These are phyloP conservation scores for Sarocladium strictum DNA, from an alignment of 2,329 filamentous ascomycete species.

Conservation along the genomic window DNA sequence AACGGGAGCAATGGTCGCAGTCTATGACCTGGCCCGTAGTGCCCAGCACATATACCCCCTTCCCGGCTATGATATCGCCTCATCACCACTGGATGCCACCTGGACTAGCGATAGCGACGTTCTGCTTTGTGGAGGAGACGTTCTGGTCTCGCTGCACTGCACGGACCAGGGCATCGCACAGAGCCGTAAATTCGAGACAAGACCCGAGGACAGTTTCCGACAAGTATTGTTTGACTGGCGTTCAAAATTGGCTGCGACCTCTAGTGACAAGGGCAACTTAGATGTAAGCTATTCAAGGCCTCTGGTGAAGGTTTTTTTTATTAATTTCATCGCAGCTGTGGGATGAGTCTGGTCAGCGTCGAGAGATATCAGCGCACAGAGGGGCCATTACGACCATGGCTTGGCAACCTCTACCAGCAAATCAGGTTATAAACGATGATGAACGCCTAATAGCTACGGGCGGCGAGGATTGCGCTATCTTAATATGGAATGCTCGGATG, in stretches of 20 bases:
- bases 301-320: not conserved
- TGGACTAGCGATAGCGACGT: constrained; percentile 57
- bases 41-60: constrained; percentile 43
- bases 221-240: constrained; percentile 51
- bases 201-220: constrained; percentile 46
- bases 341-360: constrained; percentile 47
- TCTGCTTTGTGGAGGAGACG: constrained; percentile 50
- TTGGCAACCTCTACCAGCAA: constrained; percentile 49
- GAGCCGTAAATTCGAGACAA: constrained; percentile 44
- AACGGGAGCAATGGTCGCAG: constrained; percentile 47
- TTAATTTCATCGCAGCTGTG: constrained; percentile 37
- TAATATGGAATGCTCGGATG: constrained; percentile 55
- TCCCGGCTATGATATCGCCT: constrained; percentile 41
- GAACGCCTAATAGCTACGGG: constrained; percentile 56
- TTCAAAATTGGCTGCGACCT: constrained; percentile 50
- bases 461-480: constrained; percentile 56
- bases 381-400: constrained; percentile 51
- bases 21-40: constrained; percentile 40
- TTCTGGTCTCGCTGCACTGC: constrained; percentile 43
- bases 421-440: constrained; percentile 32
- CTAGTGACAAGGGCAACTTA: constrained; percentile 52
- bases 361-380: constrained; percentile 53
- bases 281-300: constrained; percentile 46
- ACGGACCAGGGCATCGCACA: constrained; percentile 39
- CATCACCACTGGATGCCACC: constrained; percentile 49